Percentiles rank a stretch among this genome's conserved stretches.
Evolutionary conservation across 192 early-diverging fungal genomes (phyloP).

Genomic region (Coemansia furcata): DNA sequence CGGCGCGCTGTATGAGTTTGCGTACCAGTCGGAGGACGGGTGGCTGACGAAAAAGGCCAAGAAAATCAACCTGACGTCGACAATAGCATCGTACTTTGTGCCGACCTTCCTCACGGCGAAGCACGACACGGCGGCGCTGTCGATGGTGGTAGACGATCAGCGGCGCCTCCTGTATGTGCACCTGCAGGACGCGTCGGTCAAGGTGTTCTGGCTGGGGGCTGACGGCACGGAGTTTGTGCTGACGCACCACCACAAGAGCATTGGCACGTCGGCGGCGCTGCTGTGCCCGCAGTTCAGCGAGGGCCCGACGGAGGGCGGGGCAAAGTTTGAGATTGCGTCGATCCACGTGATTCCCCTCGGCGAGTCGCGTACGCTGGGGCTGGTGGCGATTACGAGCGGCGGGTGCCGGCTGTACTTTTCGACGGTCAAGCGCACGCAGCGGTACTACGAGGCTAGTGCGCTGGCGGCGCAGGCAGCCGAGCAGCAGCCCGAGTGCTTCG

Average conservation of each 20-base stretch:
- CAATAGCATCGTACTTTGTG: conserved; percentile 62
- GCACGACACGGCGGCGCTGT: conserved; percentile 55
- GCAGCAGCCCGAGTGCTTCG: conserved; percentile 56
- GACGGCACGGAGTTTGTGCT: conserved; percentile 59
- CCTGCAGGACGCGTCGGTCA: conserved; percentile 63
- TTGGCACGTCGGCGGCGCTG: conserved; percentile 44
- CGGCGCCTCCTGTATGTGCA: conserved; percentile 74
- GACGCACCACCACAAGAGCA: conserved; percentile 50
- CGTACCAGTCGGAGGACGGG: conserved; percentile 81
- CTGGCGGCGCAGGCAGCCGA: not conserved
- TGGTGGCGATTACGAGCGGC: conserved; percentile 76
- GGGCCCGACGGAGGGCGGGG: conserved; percentile 16
- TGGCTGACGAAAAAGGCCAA: conserved; percentile 80
- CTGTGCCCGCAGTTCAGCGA: conserved; percentile 55
- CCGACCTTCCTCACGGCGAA: conserved; percentile 59
- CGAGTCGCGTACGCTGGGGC: conserved; percentile 66
- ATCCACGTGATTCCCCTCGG: conserved; percentile 63
- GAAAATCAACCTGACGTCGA: conserved; percentile 73
- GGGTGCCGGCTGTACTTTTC: conserved; percentile 80
- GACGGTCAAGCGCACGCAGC: conserved; percentile 44
- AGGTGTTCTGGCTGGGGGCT: conserved; percentile 65
- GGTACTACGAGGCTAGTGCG: conserved; percentile 27
- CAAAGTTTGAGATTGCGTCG: conserved; percentile 66
- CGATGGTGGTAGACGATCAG: conserved; percentile 65
- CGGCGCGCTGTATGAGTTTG: conserved; percentile 84